Percentiles rank a stretch among this genome's conserved stretches.
Evolutionary conservation across 352 stramenopile genomes (phyloP).

Genomic region (Globisporangium orthogonon): DNA sequence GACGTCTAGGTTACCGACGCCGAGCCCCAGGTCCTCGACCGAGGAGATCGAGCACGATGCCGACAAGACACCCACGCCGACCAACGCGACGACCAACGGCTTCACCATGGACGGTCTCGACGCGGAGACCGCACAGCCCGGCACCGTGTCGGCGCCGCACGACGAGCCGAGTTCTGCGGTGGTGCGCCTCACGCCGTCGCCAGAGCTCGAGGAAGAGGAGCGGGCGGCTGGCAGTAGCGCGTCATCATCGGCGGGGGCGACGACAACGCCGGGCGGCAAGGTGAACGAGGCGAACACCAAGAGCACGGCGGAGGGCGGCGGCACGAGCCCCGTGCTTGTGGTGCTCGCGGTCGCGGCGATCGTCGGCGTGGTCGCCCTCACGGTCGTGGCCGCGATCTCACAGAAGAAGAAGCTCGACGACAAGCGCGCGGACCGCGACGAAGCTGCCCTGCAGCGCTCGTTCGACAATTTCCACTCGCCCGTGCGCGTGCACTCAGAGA

Average conservation of each 20-base stretch:
- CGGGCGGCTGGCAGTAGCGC: neutral
- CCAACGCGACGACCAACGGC: neutral
- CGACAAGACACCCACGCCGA: neutral
- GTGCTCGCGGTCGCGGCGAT: constrained; percentile 6
- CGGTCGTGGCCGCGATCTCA: constrained; percentile 10
- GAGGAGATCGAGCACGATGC: constrained; percentile 6
- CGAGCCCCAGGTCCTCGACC: neutral
- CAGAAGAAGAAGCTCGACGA: constrained; percentile 20
- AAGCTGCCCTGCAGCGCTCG: constrained; percentile 8
- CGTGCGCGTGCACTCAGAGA: constrained; percentile 12
- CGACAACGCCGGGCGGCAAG: neutral
- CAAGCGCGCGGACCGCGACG: constrained; percentile 14
- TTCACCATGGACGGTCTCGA: constrained; percentile 5
- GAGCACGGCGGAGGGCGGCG: neutral
- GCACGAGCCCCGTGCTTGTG: constrained; percentile 18
- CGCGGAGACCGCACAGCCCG: constrained; percentile 1
- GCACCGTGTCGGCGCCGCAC: constrained; percentile 5
- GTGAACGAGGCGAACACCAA: constrained; percentile 11
- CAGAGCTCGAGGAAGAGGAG: neutral
- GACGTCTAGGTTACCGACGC: constrained; percentile 11
- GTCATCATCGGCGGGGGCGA: neutral
- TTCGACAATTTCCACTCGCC: constrained; percentile 16
- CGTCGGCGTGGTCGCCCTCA: constrained; percentile 11
- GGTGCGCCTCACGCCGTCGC: constrained; percentile 1
- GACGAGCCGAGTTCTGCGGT: constrained; percentile 3